Evolutionary conservation across 2,329 filamentous ascomycete genomes (phyloP), one percentile per base, ranked within the genome.

Genomic region (Ilyonectria mors-panacis): DNA sequence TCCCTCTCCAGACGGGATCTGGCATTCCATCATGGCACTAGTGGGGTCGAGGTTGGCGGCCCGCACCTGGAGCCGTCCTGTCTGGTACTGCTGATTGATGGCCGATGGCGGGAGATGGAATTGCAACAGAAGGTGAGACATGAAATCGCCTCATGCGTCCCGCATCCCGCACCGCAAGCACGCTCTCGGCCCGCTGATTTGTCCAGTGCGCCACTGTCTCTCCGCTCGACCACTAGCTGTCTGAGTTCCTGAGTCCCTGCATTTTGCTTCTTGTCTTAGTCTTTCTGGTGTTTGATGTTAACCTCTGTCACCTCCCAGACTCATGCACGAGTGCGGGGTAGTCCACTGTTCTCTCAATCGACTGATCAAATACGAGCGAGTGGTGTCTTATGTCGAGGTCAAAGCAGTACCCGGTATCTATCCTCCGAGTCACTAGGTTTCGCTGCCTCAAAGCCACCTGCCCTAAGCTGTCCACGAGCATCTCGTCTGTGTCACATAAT

Each of bases 91-190:
- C 42, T 47, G 15, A n/a, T 42, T 44, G 47, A 44, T 55, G 59
- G 47, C 28, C 21, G 45, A 61, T 23, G 5, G 13, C 21, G 9
- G 13, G 6, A 30, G 47, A 50, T 28, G 26, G 21, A 23, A 35
- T 17, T 47, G 19, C 19, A 65, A 66, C 54, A 69, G 39, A 35
- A 65, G 59, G 66, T 67, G 71, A 73, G 60, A 71, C 67, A 71
- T 28, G 45, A 53, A 58, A 65, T 63, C 58, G 64, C 61, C 69
- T 73, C 70, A 60, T 65, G 67, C 67, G 69, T 73, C 66, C 68
- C 70, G 70, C 58, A 70, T 71, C 50, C 65, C 63, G 63, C 64
- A 66, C 63, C 67, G 67, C 64, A 68, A 53, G 33, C 39, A 44
- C 62, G 65, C 21, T 44, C 30, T 60, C 65, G 54, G 62, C 54